Percentiles rank a stretch among this genome's conserved stretches.
Conservation (phyloP, 257 asterid species). For the Plectranthus barbatus region DNA sequence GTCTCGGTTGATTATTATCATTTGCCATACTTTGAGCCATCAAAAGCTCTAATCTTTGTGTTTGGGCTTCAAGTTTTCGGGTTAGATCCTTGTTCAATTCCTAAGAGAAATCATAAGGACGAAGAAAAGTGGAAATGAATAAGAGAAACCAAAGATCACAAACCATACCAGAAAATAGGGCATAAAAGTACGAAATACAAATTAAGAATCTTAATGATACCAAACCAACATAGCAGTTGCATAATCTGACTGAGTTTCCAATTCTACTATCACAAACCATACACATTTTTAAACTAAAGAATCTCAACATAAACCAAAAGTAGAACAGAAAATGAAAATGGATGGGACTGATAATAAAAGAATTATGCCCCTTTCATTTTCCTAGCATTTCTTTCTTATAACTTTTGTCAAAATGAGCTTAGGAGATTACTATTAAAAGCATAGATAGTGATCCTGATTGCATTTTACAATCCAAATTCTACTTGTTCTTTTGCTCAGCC, state of each 20-base stretch:
- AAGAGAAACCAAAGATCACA: constrained; percentile 5
- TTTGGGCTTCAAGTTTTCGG: constrained; percentile 87
- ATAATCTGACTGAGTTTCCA: not conserved
- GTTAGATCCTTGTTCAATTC: constrained; percentile 76
- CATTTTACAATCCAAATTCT: not conserved
- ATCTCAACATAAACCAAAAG: not conserved
- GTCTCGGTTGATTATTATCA: constrained; percentile 48
- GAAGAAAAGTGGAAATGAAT: not conserved
- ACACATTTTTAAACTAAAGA: not conserved
- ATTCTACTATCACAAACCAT: not conserved
- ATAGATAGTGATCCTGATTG: not conserved
- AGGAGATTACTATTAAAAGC: not conserved
- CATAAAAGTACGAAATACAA: not conserved
- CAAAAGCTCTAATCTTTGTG: constrained; percentile 90
- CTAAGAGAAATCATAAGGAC: constrained; percentile 30
- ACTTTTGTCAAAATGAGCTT: not conserved
- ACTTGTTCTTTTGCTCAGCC: not conserved
- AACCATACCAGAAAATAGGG: not conserved
- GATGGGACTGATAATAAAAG: not conserved
- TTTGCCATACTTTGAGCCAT: constrained; percentile 76
- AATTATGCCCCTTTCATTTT: not conserved
- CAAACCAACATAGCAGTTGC: not conserved
- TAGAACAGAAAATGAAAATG: not conserved
- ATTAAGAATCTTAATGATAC: not conserved
- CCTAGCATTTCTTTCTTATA: not conserved